A percentile compares a stretch with the other conserved stretches of the same genome.
Evolutionary conservation across 2,329 filamentous ascomycete species (phyloP).

Genomic region (Cryphonectria parasitica): DNA sequence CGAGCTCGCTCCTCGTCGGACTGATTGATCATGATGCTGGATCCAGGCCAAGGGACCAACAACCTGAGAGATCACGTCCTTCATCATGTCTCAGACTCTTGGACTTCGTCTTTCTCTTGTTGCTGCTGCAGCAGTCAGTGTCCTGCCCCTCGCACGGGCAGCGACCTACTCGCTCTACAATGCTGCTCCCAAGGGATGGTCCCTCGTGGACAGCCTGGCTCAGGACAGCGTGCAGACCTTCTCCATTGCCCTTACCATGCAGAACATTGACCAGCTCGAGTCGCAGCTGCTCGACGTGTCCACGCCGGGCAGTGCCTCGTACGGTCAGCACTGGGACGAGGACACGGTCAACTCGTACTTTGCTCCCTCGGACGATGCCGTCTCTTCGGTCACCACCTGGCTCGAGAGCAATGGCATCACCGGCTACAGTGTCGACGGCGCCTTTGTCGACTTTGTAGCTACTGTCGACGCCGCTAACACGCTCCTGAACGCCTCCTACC

Average conservation of each 20-base stretch:
- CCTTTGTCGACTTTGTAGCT: conserved; percentile 47
- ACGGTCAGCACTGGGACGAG: conserved; percentile 33
- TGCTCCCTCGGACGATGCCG: conserved; percentile 29
- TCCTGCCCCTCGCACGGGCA: conserved; percentile 10
- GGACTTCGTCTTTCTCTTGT: neutral
- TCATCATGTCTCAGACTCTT: conserved; percentile 11
- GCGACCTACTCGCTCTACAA: conserved; percentile 16
- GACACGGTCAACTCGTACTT: conserved; percentile 31
- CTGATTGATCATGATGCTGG: neutral
- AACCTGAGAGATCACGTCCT: neutral
- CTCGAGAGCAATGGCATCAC: conserved; percentile 16
- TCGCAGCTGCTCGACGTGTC: conserved; percentile 33
- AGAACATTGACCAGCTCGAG: conserved; percentile 28
- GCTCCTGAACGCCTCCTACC: conserved; percentile 37
- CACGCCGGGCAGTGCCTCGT: conserved; percentile 31
- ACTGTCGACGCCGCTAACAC: conserved; percentile 35
- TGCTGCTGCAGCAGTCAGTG: neutral
- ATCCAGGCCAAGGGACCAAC: neutral
- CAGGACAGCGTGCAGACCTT: conserved; percentile 10
- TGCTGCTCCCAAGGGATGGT: conserved; percentile 12
- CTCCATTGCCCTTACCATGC: conserved; percentile 16
- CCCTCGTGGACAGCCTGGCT: neutral
- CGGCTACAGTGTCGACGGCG: conserved; percentile 39
- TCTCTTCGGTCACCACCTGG: conserved; percentile 32
- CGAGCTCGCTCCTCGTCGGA: too few relatives aligned